phyloP scores from a whole-genome alignment of 73 alveolate species.

The Tetrahymena elliotti region DNA sequence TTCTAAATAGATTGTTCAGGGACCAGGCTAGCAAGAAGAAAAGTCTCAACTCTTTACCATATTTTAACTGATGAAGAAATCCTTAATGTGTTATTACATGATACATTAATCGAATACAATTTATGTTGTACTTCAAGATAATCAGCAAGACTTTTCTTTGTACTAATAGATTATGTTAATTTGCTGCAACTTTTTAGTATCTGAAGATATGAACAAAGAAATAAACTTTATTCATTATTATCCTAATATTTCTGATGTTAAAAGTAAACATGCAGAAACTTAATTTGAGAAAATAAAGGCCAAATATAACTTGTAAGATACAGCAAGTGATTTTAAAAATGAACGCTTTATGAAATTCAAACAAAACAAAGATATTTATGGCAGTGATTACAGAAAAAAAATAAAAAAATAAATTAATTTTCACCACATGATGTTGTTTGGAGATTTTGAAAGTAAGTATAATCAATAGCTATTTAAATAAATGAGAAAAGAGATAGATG shows the following conservation, averaged over 20 bases:
- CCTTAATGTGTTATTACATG: not conserved
- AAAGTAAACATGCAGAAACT: not conserved
- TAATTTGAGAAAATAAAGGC: too few relatives aligned
- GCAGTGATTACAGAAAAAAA: not conserved
- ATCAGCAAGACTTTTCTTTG: not conserved
- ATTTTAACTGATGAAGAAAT: not conserved
- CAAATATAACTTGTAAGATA: not conserved
- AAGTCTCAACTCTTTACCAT: not conserved
- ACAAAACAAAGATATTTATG: not conserved
- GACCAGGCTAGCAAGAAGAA: not conserved
- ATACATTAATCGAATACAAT: not conserved
- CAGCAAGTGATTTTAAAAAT: not conserved
- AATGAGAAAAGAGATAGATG: not conserved
- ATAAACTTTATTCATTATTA: not conserved
- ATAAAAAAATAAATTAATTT: too few relatives aligned
- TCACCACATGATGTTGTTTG: not conserved
- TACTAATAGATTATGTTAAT: not conserved
- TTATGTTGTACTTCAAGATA: not conserved
- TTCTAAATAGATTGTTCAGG: not conserved
- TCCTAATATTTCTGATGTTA: not conserved
- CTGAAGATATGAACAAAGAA: not conserved
- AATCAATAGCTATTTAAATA: not conserved
- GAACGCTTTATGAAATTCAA: not conserved
- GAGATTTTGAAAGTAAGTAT: not conserved
- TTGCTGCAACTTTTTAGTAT: not conserved